Conservation (phyloP, 306 rosid species). For the Castanospermum australe region DNA sequence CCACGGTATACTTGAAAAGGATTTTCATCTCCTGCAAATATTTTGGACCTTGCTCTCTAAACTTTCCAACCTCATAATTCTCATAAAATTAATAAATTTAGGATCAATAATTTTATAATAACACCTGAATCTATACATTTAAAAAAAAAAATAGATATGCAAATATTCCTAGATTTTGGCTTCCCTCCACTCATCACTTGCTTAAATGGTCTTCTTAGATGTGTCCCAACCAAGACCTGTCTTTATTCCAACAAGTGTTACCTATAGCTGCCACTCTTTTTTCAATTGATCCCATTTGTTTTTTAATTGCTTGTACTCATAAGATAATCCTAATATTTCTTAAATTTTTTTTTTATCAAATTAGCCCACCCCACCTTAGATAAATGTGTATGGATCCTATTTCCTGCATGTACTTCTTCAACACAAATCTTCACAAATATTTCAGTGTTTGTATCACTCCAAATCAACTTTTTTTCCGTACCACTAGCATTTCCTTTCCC, state of each 20-base stretch:
- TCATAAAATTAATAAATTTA: too few species aligned
- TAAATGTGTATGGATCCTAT: not conserved
- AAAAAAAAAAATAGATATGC: too few species aligned
- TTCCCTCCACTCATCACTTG: not conserved
- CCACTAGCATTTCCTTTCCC: too few species aligned
- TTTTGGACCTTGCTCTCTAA: not conserved
- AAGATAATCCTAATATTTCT: not conserved
- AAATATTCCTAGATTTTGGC: not conserved
- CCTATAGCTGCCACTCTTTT: not conserved
- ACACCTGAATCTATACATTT: too few species aligned
- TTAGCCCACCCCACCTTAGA: not conserved
- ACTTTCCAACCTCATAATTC: not conserved
- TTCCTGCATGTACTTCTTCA: not conserved
- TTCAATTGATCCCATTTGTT: not conserved
- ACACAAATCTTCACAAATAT: too few species aligned
- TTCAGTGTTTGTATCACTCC: too few species aligned
- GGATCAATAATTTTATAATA: too few species aligned
- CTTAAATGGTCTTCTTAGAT: not conserved
- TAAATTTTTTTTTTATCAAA: too few species aligned
- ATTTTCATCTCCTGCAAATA: not conserved
- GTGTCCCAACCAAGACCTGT: not conserved
- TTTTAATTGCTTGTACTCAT: not conserved
- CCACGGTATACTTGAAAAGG: not conserved
- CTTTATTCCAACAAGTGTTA: too few species aligned
- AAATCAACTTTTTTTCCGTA: too few species aligned